A percentile compares a stretch with the other conserved stretches of the same genome.
phyloP scores from a whole-genome alignment of 1,139 yeast genomes.

The Pichia cactophila region DNA sequence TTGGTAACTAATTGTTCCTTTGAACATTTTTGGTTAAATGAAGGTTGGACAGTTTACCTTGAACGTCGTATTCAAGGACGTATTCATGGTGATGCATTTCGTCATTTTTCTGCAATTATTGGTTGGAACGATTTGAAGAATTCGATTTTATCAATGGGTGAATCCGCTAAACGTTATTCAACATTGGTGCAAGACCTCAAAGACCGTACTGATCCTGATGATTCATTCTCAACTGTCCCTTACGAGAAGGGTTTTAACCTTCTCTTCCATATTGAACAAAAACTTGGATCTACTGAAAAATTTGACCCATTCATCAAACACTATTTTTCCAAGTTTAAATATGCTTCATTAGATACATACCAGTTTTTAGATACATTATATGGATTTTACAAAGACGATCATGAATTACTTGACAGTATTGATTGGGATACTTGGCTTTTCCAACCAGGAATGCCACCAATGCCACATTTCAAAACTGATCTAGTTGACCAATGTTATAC shows the following conservation, averaged over 20 bases:
- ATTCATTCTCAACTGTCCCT: slow-evolving; percentile 80
- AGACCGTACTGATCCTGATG: slow-evolving; percentile 71
- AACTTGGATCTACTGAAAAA: slow-evolving; percentile 59
- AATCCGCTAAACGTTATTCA: slow-evolving; percentile 46
- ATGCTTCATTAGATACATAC: slow-evolving; percentile 69
- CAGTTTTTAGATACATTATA: slow-evolving; percentile 73
- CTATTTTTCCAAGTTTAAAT: slow-evolving; percentile 65
- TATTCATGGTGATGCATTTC: slow-evolving; percentile 65
- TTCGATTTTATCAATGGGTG: slow-evolving; percentile 56
- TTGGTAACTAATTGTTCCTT: slow-evolving; percentile 83
- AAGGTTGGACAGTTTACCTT: slow-evolving; percentile 92
- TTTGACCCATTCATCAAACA: slow-evolving; percentile 77
- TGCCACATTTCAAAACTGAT: slow-evolving; percentile 70
- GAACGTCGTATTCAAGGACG: slow-evolving; percentile 79
- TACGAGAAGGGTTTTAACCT: slow-evolving; percentile 87
- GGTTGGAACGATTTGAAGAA: slow-evolving; percentile 82
- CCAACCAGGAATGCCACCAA: slow-evolving; percentile 81
- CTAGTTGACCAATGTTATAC: slow-evolving; percentile 66
- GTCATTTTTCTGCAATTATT: slow-evolving; percentile 77
- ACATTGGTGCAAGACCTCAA: slow-evolving; percentile 63
- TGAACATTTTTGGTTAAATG: slow-evolving; percentile 94
- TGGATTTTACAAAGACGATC: slow-evolving; percentile 48
- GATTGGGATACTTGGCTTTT: slow-evolving; percentile 86
- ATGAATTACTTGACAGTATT: slow-evolving; percentile 47
- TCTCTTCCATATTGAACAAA: slow-evolving; percentile 62